Percentiles rank a stretch among this genome's conserved stretches.
phyloP scores from a whole-genome alignment of 2,329 filamentous ascomycete species.

The Clarireedia paspali region DNA sequence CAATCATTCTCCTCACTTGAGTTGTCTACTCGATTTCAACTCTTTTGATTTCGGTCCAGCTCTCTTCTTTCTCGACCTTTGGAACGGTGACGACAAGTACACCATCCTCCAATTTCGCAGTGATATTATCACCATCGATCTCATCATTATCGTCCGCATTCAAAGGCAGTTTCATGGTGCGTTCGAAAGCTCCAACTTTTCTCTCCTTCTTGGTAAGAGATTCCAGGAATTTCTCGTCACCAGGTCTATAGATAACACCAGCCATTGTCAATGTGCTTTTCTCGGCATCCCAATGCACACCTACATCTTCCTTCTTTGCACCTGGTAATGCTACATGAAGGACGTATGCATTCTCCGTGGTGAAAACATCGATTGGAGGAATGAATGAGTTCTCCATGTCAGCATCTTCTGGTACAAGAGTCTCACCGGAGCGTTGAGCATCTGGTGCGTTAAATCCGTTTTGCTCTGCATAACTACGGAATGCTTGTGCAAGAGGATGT shows the following conservation, averaged over 20 bases:
- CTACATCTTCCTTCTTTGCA: conserved; percentile 70
- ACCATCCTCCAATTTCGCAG: conserved; percentile 72
- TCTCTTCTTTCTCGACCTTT: conserved; percentile 53
- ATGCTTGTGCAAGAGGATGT: conserved; percentile 26
- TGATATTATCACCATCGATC: conserved; percentile 60
- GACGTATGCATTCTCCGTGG: conserved; percentile 55
- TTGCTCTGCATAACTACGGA: conserved; percentile 22
- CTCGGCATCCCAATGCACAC: conserved; percentile 67
- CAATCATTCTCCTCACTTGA: conserved; percentile 4
- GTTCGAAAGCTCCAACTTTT: conserved; percentile 67
- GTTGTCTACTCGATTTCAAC: conserved; percentile 43
- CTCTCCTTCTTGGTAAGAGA: conserved; percentile 56
- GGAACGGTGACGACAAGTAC: conserved; percentile 70
- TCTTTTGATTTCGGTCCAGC: conserved; percentile 53
- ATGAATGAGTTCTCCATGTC: conserved; percentile 40
- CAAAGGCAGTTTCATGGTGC: conserved; percentile 55
- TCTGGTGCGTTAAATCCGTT: conserved; percentile 14
- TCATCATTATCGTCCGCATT: conserved; percentile 46
- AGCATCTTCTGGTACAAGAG: conserved; percentile 13
- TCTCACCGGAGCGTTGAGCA: conserved; percentile 19
- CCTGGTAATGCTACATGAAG: conserved; percentile 70
- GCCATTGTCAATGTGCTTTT: conserved; percentile 57
- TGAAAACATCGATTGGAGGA: conserved; percentile 70
- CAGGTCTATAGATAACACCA: conserved; percentile 65
- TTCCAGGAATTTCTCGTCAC: conserved; percentile 60